Evolutionary conservation across 1,139 yeast species (phyloP).

Genomic region (Sugiyamaella neomexicana): DNA sequence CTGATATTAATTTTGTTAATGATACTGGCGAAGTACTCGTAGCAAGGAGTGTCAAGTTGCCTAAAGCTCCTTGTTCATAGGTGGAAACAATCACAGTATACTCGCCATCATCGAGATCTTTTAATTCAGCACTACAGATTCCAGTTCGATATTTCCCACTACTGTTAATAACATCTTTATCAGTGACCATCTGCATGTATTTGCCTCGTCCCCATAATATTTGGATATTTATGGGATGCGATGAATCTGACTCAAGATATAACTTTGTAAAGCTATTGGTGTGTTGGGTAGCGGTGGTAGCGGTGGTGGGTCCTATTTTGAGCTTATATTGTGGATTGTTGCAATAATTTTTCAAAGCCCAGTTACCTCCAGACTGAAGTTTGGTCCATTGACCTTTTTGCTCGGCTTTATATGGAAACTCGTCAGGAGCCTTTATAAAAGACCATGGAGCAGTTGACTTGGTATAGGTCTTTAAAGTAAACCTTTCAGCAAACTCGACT

Average conservation of each 20-base stretch:
- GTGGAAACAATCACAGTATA: conserved; percentile 43
- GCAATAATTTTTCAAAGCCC: conserved; percentile 52
- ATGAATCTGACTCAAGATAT: conserved; percentile 41
- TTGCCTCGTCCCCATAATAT: conserved; percentile 38
- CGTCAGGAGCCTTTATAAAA: conserved; percentile 40
- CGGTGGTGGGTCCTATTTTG: conserved; percentile 29
- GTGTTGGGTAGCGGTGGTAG: no score
- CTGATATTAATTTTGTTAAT: conserved; percentile 26
- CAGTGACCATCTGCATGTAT: conserved; percentile 34
- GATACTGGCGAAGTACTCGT: conserved; percentile 24
- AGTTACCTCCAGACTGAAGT: conserved; percentile 56
- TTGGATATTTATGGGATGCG: conserved; percentile 39
- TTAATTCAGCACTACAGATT: conserved; percentile 32
- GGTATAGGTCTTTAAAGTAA: conserved; percentile 46
- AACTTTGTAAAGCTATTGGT: conserved; percentile 16
- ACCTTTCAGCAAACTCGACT: conserved; percentile 23
- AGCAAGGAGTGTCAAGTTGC: conserved; percentile 12
- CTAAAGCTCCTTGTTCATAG: conserved; percentile 24
- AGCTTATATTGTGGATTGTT: conserved; percentile 63
- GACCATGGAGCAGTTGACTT: conserved; percentile 31
- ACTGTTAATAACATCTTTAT: conserved; percentile 38
- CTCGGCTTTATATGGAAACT: conserved; percentile 32
- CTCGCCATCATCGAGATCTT: conserved; percentile 44
- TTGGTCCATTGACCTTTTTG: conserved; percentile 52
- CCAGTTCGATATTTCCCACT: conserved; percentile 41